Evolutionary conservation across 257 asterid species (phyloP).

Genomic region (Phtheirospermum japonicum): DNA sequence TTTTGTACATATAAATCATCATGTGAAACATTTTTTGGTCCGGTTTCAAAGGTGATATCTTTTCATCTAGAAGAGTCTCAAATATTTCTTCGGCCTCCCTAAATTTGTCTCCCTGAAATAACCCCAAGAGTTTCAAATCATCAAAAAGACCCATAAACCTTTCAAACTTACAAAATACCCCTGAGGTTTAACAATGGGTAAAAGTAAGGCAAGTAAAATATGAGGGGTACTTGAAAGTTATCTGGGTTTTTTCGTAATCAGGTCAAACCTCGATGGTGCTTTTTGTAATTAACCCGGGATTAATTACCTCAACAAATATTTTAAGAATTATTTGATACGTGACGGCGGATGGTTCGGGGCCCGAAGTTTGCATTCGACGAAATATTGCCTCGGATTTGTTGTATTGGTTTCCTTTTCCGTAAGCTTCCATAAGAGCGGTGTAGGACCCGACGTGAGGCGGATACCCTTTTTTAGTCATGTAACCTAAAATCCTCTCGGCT

Average conservation of each 20-base stretch:
- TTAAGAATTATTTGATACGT: conserved; percentile 92
- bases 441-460: conserved; percentile 80
- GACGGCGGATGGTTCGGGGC: conserved; percentile 97
- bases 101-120: conserved; percentile 73
- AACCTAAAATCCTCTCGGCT: conserved; percentile 79
- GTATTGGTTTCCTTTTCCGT: conserved; percentile 81
- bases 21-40: conserved; percentile 98
- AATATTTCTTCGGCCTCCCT: conserved; percentile 90
- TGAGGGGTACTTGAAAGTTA: neutral
- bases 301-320: conserved; percentile 72
- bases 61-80: conserved; percentile 57
- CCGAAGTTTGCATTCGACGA: conserved; percentile 84
- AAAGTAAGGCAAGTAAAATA: too few relatives aligned
- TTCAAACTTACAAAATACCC: too few relatives aligned
- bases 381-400: conserved; percentile 90
- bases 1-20: conserved; percentile 95
- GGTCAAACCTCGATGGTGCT: too few relatives aligned
- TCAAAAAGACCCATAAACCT: neutral
- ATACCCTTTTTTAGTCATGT: conserved; percentile 73
- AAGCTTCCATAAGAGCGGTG: conserved; percentile 98
- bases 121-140: conserved; percentile 20
- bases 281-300: neutral
- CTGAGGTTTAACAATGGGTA: too few relatives aligned
- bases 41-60: conserved; percentile 71
- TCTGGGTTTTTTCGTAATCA: too few relatives aligned